Conservation (phyloP, 2,329 filamentous ascomycete genomes). For the Lachnellula occidentalis region DNA sequence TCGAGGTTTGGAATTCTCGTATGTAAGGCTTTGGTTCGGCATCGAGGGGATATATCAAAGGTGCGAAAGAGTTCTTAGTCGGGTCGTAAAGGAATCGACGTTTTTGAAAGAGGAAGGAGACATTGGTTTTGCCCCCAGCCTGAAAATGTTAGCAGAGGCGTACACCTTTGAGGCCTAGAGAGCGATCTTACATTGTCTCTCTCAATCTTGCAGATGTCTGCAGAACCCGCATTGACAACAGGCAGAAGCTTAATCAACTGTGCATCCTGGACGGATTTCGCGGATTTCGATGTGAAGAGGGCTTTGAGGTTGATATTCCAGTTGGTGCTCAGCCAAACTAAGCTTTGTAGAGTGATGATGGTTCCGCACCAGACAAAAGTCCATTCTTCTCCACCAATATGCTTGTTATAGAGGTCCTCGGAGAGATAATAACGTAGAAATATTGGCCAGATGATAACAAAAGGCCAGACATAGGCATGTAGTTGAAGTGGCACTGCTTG, state of each 20-base stretch:
- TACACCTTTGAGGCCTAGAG: not conserved
- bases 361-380: conserved; percentile 90
- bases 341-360: conserved; percentile 81
- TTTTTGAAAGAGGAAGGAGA: conserved; percentile 97
- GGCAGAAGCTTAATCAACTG: conserved; percentile 90
- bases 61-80: conserved; percentile 68
- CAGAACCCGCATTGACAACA: conserved; percentile 77
- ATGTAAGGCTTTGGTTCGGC: conserved; percentile 75
- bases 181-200: conserved; percentile 58
- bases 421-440: conserved; percentile 87
- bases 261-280: conserved; percentile 65
- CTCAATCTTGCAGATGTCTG: conserved; percentile 79
- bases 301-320: conserved; percentile 90
- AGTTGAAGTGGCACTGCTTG: conserved; percentile 59
- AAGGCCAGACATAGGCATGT: conserved; percentile 91
- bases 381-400: conserved; percentile 95
- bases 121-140: conserved; percentile 66
- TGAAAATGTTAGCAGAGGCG: conserved; percentile 31
- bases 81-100: conserved; percentile 84
- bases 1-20: conserved; percentile 70
- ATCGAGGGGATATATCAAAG: conserved; percentile 80
- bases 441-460: conserved; percentile 82
- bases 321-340: conserved; percentile 93
- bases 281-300: conserved; percentile 71
- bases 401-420: conserved; percentile 76